Evolutionary conservation across 2,329 filamentous ascomycete species (phyloP).

Genomic region (Teratosphaeria zuluensis): DNA sequence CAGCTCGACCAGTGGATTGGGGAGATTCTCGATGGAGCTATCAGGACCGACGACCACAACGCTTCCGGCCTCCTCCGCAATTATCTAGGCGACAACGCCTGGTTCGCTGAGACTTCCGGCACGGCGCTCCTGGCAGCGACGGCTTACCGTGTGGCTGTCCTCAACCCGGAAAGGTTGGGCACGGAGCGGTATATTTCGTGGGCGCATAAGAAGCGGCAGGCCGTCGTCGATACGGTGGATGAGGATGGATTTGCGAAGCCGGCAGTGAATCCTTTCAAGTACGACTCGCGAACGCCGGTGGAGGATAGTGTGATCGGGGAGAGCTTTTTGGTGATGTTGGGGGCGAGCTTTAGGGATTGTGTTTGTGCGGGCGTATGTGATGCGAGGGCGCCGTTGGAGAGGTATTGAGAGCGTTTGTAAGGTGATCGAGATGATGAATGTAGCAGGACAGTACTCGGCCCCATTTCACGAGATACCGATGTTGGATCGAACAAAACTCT

Average conservation of each 20-base stretch:
- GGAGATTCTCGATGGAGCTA: conserved; percentile 29
- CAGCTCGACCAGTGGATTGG: conserved; percentile 26
- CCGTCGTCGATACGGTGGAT: conserved; percentile 29
- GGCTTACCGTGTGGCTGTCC: conserved; percentile 36
- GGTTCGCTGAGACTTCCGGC: conserved; percentile 41
- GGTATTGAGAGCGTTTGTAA: neutral
- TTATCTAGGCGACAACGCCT: conserved; percentile 35
- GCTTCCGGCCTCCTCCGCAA: conserved; percentile 35
- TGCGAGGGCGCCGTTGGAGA: neutral
- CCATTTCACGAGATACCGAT: no score
- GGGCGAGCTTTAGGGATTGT: conserved; percentile 35
- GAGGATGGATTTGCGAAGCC: conserved; percentile 30
- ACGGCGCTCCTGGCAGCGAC: conserved; percentile 38
- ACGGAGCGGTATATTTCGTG: conserved; percentile 29
- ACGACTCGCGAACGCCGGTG: conserved; percentile 24
- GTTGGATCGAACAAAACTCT: no score
- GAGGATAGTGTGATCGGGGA: conserved; percentile 33
- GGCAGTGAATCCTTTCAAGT: conserved; percentile 34
- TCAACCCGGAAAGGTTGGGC: conserved; percentile 30
- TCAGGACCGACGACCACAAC: conserved; percentile 24
- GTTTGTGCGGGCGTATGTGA: conserved; percentile 16
- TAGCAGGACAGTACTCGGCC: no score
- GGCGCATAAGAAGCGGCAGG: conserved; percentile 33
- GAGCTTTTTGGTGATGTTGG: conserved; percentile 35
- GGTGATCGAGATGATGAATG: no score